Evolutionary conservation across 2,329 filamentous ascomycete genomes (phyloP).

Genomic region (Neoarthrinium moseri): DNA sequence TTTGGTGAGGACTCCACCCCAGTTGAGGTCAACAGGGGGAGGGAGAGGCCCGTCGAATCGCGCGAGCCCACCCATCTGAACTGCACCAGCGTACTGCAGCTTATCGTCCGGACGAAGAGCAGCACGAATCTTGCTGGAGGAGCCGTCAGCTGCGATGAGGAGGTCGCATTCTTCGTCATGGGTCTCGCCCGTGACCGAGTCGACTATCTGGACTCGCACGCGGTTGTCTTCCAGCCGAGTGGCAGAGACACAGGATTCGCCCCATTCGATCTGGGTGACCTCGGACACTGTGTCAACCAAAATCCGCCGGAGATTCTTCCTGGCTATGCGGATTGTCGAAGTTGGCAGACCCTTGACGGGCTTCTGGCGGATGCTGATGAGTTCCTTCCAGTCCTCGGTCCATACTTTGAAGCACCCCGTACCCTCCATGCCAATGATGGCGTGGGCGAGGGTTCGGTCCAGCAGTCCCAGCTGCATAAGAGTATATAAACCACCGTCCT

Average conservation of each 20-base stretch:
- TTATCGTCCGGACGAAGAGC: slow-evolving; percentile 36
- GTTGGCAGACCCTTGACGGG: slow-evolving; percentile 33
- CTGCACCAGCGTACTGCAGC: slow-evolving; percentile 37
- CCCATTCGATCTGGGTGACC: slow-evolving; percentile 10
- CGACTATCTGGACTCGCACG: slow-evolving; percentile 15
- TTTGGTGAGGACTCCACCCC: slow-evolving; percentile 22
- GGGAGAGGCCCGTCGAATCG: slow-evolving; percentile 33
- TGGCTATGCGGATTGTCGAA: slow-evolving; percentile 33
- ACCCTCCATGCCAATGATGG: slow-evolving; percentile 28
- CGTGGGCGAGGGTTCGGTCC: slow-evolving; percentile 11
- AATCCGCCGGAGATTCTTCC: slow-evolving; percentile 32
- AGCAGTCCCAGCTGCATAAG: neutral
- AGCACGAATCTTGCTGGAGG: slow-evolving; percentile 38
- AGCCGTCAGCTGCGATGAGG: slow-evolving; percentile 44
- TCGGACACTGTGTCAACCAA: slow-evolving; percentile 26
- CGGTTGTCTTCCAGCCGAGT: slow-evolving; percentile 14
- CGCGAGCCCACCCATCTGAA: slow-evolving; percentile 36
- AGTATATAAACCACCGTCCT: slow-evolving; percentile 34
- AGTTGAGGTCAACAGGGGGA: slow-evolving; percentile 31
- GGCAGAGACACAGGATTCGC: slow-evolving; percentile 12
- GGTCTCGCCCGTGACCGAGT: slow-evolving; percentile 20
- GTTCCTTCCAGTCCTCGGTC: slow-evolving; percentile 33
- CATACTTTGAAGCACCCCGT: slow-evolving; percentile 38
- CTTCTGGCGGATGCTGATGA: slow-evolving; percentile 28
- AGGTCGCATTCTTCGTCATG: slow-evolving; percentile 34